Base-by-base conservation (phyloP, 495 filamentous ascomycete species). In the Lepraria neglecta region DNA sequence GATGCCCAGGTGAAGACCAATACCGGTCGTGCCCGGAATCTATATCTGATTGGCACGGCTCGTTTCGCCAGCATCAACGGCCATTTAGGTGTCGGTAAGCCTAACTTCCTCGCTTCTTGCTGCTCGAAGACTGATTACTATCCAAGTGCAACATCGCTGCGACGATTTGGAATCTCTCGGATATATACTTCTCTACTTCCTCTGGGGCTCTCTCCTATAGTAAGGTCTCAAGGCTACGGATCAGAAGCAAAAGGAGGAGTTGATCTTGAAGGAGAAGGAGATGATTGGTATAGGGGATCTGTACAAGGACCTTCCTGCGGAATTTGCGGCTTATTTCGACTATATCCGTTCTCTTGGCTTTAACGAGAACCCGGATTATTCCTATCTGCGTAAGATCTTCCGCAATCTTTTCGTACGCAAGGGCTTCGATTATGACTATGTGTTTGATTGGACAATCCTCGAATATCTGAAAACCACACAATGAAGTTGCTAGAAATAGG, bases 31-130 rank as follows among this genome's bases (percentile, higher is more conserved):
- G n/a, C 24, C 3, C 7, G 9, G 14, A 54, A 66, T 65, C 58
- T 4, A 31, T 56, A 42, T 52, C 30, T 68, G 21, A 54, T 69
- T 27, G 58, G 66, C 33, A 65, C 62, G 19, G 60, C 52, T 31
- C 60, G 59, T 51, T 73, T 67, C 46, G 71, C 70, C 40, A 71
- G 69, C 57, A 65, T 74, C 55, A 72, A 69, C 58, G 65, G 61
- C 40, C 68, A 75, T 64, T 64, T 65, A 42, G 70, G 71, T 45
- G 63, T 67, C 46, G 69, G 72, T 72, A 62, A 59, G 68, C 45
- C 45, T 35, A 31, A 21, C 27, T 53, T 46, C 6, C 60, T 24
- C n/a, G n/a, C n/a, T n/a, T n/a, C n/a, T n/a, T n/a, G n/a, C n/a
- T n/a, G n/a, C n/a, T n/a, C n/a, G n/a, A n/a, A n/a, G n/a, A n/a